A percentile compares a stretch with the other conserved stretches of the same genome.
Evolutionary conservation across 2,329 filamentous ascomycete genomes (phyloP).

Genomic region (Colletotrichum liaoningense): DNA sequence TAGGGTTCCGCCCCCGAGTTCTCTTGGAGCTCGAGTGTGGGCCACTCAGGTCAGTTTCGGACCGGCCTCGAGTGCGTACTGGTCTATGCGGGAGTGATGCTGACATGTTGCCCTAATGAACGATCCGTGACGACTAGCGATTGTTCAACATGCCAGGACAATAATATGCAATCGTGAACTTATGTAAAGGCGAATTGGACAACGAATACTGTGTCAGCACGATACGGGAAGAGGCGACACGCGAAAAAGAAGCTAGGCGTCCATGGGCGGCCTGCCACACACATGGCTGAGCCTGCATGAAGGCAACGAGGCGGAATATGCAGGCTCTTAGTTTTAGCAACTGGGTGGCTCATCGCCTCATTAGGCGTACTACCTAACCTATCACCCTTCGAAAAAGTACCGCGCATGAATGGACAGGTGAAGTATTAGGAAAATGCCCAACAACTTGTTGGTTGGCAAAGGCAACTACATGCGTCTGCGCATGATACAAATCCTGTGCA

Average conservation of each 20-base stretch:
- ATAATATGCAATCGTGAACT: neutral
- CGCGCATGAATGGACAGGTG: too few species aligned
- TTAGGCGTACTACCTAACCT: neutral
- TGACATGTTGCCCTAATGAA: neutral
- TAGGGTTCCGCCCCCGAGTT: neutral
- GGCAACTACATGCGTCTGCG: too few species aligned
- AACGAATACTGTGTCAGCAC: neutral
- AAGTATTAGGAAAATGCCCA: too few species aligned
- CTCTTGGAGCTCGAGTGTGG: neutral
- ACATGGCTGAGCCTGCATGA: neutral
- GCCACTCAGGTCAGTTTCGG: neutral
- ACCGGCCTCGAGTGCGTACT: neutral
- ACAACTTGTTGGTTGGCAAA: too few species aligned
- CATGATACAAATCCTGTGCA: too few species aligned
- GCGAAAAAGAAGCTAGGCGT: neutral
- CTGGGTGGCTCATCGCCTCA: neutral
- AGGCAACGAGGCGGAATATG: slow-evolving; percentile 11
- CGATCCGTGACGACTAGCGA: too few species aligned
- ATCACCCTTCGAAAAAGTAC: too few species aligned
- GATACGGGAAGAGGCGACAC: too few species aligned
- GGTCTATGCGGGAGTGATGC: neutral
- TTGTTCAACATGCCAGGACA: neutral
- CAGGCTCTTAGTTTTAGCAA: neutral
- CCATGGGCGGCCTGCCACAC: neutral
- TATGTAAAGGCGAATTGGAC: neutral